These are phyloP conservation scores for Nemania sp. DNA, from an alignment of 2,329 filamentous ascomycete species.

Conservation along the genomic window DNA sequence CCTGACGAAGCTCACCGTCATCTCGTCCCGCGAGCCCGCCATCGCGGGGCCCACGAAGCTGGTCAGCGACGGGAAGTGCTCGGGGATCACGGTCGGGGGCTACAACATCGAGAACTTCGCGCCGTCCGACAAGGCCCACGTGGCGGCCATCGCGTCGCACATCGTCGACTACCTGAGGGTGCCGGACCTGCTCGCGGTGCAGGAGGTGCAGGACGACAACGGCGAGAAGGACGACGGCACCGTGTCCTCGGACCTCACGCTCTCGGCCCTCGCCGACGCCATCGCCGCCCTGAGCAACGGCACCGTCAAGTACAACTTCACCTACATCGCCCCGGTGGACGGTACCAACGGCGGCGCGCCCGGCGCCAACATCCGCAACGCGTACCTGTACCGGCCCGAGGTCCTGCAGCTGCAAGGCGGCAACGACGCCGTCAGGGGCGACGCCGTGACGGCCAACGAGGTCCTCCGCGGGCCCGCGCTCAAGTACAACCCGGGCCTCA, in stretches of 20 bases:
- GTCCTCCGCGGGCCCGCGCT: constrained; percentile 63
- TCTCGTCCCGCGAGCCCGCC: constrained; percentile 48
- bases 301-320: constrained; percentile 61
- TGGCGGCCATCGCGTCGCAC: constrained; percentile 64
- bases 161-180: constrained; percentile 66
- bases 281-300: constrained; percentile 50
- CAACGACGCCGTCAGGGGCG: constrained; percentile 54
- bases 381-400: constrained; percentile 69
- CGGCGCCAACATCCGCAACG: constrained; percentile 73
- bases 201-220: constrained; percentile 72
- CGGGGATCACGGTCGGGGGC: constrained; percentile 64
- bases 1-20: constrained; percentile 58
- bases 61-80: constrained; percentile 59
- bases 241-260: constrained; percentile 60
- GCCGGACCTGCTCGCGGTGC: constrained; percentile 69
- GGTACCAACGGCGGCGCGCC: constrained; percentile 67
- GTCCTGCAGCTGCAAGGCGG: constrained; percentile 61
- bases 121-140: constrained; percentile 55
- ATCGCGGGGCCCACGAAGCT: constrained; percentile 58
- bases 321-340: constrained; percentile 63
- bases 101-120: constrained; percentile 75
- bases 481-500: constrained; percentile 70
- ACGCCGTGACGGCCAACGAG: constrained; percentile 57
- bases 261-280: constrained; percentile 57
- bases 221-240: constrained; percentile 65